phyloP scores from a whole-genome alignment of 2,329 filamentous ascomycete species.

The Microcera coccophila region DNA sequence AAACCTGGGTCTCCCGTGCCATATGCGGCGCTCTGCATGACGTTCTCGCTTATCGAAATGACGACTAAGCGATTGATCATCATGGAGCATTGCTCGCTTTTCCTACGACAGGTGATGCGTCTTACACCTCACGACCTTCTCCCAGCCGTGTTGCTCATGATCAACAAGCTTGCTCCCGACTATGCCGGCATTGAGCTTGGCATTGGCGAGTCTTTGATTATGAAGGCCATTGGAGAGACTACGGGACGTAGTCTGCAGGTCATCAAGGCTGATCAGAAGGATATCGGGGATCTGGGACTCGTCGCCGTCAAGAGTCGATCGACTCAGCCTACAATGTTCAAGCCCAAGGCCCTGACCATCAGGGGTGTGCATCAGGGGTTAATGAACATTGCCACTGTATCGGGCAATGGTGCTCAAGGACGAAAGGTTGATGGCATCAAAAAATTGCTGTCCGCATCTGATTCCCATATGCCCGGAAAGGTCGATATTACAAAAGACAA shows the following conservation, averaged over 20 bases:
- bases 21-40: conserved; percentile 89
- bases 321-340: conserved; percentile 97
- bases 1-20: conserved; percentile 82
- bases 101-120: conserved; percentile 89
- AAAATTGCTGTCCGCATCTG: conserved; percentile 88
- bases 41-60: conserved; percentile 91
- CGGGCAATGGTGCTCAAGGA: conserved; percentile 82
- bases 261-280: conserved; percentile 93
- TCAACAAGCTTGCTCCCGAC: conserved; percentile 95
- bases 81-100: conserved; percentile 80
- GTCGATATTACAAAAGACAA: conserved; percentile 90
- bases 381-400: conserved; percentile 80
- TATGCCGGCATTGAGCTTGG: conserved; percentile 95
- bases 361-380: conserved; percentile 82
- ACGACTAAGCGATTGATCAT: conserved; percentile 90
- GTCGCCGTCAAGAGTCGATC: conserved; percentile 94
- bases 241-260: conserved; percentile 83
- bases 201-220: conserved; percentile 97
- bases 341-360: conserved; percentile 85
- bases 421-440: conserved; percentile 94
- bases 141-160: conserved; percentile 88
- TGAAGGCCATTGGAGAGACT: conserved; percentile 95
- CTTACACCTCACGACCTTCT: conserved; percentile 85
- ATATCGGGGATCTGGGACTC: conserved; percentile 90
- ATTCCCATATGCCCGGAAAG: conserved; percentile 68